These are phyloP conservation scores for Phlegmacium glaucopus DNA, from an alignment of 768 basidiomycete genomes.

Conservation along the genomic window DNA sequence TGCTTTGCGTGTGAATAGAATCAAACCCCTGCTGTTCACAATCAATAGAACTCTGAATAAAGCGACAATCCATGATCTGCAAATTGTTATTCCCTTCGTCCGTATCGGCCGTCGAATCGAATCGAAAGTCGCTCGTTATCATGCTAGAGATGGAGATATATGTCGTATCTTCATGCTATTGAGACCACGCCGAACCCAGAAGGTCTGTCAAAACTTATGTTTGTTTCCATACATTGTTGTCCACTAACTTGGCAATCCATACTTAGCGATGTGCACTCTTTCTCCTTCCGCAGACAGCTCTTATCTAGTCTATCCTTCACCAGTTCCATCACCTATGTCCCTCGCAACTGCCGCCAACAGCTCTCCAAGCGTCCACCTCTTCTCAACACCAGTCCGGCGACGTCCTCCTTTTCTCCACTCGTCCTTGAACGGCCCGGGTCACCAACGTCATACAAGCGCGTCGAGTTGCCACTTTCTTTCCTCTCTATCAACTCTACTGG, in stretches of 20 bases:
- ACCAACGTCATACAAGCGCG: slow-evolving; percentile 97
- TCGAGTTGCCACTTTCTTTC: slow-evolving; percentile 86
- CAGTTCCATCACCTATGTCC: too few relatives aligned
- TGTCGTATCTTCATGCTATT: slow-evolving; percentile 90
- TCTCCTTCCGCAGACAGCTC: slow-evolving; percentile 90
- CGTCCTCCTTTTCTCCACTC: slow-evolving; percentile 97
- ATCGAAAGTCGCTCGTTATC: slow-evolving; percentile 94
- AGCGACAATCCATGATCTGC: slow-evolving; percentile 99
- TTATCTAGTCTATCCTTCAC: too few relatives aligned
- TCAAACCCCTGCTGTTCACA: too few relatives aligned
- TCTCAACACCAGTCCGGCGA: too few relatives aligned
- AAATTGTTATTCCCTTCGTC: slow-evolving; percentile 96
- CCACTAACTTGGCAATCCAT: slow-evolving; percentile 1
- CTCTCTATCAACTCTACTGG: slow-evolving; percentile 85
- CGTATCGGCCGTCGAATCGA: slow-evolving; percentile 94
- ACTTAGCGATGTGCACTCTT: slow-evolving; percentile 90
- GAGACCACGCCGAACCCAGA: too few relatives aligned
- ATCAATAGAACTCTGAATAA: slow-evolving; percentile 26
- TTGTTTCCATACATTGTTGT: neutral
- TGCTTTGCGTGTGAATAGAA: too few relatives aligned
- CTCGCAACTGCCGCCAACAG: too few relatives aligned
- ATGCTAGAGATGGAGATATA: slow-evolving; percentile 98
- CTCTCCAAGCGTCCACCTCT: too few relatives aligned
- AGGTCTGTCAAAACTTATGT: slow-evolving; percentile 53
- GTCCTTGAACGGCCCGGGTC: slow-evolving; percentile 83